These are phyloP conservation scores for Mortierella sp. DNA, from an alignment of 371 early-diverging fungal species.

Conservation along the genomic window DNA sequence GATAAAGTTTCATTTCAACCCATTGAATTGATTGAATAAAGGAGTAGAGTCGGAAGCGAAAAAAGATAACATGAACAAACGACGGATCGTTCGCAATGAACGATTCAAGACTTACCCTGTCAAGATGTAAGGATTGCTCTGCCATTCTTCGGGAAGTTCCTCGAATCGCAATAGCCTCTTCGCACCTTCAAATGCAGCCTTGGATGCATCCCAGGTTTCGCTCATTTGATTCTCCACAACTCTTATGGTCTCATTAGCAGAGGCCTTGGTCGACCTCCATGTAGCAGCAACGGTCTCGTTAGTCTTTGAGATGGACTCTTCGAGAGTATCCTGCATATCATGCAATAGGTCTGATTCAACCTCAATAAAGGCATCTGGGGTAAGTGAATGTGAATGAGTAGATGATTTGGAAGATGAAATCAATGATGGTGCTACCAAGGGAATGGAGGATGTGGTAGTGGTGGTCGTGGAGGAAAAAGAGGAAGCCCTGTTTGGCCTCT, in stretches of 20 bases:
- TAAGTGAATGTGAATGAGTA: conserved; percentile 15
- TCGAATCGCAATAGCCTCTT: conserved; percentile 70
- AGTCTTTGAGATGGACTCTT: conserved; percentile 42
- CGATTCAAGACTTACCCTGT: conserved; percentile 43
- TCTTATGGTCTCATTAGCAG: conserved; percentile 50
- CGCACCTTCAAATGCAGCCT: conserved; percentile 71
- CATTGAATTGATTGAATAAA: conserved; percentile 4
- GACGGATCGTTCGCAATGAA: neutral
- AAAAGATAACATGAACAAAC: neutral
- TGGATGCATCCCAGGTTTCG: conserved; percentile 71
- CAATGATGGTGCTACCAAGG: conserved; percentile 10
- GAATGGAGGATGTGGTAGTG: conserved; percentile 8
- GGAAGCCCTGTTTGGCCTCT: conserved; percentile 32
- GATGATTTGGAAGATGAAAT: conserved; percentile 5
- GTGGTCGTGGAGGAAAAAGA: conserved; percentile 26
- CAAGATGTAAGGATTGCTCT: conserved; percentile 73
- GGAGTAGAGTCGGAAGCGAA: conserved; percentile 2
- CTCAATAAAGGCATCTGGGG: conserved; percentile 45
- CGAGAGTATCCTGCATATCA: conserved; percentile 53
- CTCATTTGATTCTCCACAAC: conserved; percentile 53
- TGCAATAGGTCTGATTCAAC: conserved; percentile 53
- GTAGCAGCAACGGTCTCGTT: conserved; percentile 55
- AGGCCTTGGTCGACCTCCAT: conserved; percentile 56
- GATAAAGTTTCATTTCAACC: conserved; percentile 44
- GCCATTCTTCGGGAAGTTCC: conserved; percentile 75